A percentile compares a stretch with the other conserved stretches of the same genome.
phyloP scores from a whole-genome alignment of 495 filamentous ascomycete genomes.

The Glutinoglossum americanum region DNA sequence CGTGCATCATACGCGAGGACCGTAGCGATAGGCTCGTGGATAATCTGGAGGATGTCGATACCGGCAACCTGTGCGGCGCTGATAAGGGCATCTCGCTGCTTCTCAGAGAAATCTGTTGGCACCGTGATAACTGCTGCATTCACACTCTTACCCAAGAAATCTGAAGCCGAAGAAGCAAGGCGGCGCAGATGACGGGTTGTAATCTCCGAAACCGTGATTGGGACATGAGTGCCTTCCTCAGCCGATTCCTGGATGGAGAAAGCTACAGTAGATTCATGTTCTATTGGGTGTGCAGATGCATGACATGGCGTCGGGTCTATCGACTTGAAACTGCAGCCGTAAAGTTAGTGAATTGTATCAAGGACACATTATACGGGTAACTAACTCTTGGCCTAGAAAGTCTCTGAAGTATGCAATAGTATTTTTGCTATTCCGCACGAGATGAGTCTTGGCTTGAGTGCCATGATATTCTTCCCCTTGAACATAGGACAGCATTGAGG shows the following conservation, averaged over 20 bases:
- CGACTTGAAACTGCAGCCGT: slow-evolving; percentile 47
- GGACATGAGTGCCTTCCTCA: slow-evolving; percentile 27
- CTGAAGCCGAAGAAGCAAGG: slow-evolving; percentile 61
- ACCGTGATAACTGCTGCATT: slow-evolving; percentile 84
- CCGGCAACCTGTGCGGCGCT: slow-evolving; percentile 61
- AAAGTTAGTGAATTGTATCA: neutral
- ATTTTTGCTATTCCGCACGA: slow-evolving; percentile 78
- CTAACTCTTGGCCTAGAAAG: slow-evolving; percentile 77
- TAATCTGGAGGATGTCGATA: slow-evolving; percentile 76
- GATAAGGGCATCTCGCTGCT: slow-evolving; percentile 59
- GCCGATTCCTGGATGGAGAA: slow-evolving; percentile 61
- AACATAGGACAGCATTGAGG: slow-evolving; percentile 80
- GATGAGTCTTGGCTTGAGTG: slow-evolving; percentile 78
- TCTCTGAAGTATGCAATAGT: slow-evolving; percentile 92
- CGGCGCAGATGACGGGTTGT: slow-evolving; percentile 71
- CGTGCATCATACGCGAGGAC: slow-evolving; percentile 83
- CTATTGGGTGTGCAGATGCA: slow-evolving; percentile 73
- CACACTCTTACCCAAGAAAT: slow-evolving; percentile 79
- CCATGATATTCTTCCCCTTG: slow-evolving; percentile 93
- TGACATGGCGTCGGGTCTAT: slow-evolving; percentile 94
- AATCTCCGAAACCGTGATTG: slow-evolving; percentile 62
- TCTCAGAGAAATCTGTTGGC: slow-evolving; percentile 77
- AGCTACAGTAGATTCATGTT: slow-evolving; percentile 46
- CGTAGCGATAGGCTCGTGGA: slow-evolving; percentile 82
- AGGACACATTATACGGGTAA: neutral